Conservation (phyloP, 2,329 filamentous ascomycete genomes). For the Fusarium sp. region DNA sequence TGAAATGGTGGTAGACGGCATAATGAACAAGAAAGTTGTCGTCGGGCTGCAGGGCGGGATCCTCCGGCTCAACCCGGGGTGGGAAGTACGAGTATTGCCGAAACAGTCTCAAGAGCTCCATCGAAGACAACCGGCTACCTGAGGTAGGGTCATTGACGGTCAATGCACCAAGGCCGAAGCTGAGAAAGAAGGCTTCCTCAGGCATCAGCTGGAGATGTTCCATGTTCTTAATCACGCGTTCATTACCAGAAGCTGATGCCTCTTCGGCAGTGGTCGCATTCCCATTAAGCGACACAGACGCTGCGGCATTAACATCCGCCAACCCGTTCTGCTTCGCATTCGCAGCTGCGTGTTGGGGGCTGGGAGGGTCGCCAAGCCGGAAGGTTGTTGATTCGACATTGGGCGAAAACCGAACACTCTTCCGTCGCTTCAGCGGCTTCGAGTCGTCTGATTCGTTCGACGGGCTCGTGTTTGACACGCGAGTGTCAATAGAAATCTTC, state of each 20-base stretch:
- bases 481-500: conserved; percentile 7
- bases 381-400: conserved; percentile 75
- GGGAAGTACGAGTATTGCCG: conserved; percentile 79
- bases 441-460: conserved; percentile 37
- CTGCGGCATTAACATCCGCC: conserved; percentile 25
- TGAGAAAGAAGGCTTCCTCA: conserved; percentile 93
- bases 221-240: conserved; percentile 57
- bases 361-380: conserved; percentile 63
- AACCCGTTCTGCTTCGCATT: conserved; percentile 25
- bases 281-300: conserved; percentile 13
- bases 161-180: conserved; percentile 82
- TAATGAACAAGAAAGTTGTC: conserved; percentile 90
- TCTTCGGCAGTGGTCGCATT: background rate
- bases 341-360: conserved; percentile 52
- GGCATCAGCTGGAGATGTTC: conserved; percentile 94
- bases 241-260: background rate
- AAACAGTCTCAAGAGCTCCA: conserved; percentile 74
- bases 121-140: conserved; percentile 60
- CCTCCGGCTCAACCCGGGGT: conserved; percentile 56
- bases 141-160: conserved; percentile 67
- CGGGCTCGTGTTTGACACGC: conserved; percentile 11
- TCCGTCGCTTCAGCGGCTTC: conserved; percentile 58
- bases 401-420: conserved; percentile 79
- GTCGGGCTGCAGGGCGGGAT: conserved; percentile 71
- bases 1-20: conserved; percentile 93